A percentile compares a stretch with the other conserved stretches of the same genome.
Conservation (phyloP, 169 alveolate species). For the Pseudocohnilembus persalinus region DNA sequence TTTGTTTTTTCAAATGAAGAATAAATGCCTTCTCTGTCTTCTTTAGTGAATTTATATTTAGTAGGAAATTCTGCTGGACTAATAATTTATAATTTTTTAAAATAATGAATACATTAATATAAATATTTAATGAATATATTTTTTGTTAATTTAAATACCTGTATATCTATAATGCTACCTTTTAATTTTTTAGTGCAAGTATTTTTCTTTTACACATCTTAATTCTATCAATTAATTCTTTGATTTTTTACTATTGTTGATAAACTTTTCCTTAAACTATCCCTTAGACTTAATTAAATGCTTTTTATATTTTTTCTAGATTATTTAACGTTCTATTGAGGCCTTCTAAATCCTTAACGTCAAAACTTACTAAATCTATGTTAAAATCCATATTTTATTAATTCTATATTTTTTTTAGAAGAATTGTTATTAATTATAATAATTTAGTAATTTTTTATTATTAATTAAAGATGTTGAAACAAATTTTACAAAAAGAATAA, state of each 20-base stretch:
- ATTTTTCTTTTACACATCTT: neutral
- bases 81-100: no score
- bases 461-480: no score
- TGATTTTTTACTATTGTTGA: neutral
- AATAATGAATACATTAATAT: no score
- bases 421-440: no score
- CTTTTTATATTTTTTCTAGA: neutral
- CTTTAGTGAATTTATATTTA: neutral
- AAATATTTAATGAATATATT: no score
- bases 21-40: neutral
- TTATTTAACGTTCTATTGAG: neutral
- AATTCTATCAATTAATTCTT: neutral
- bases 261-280: neutral
- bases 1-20: no score
- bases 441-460: no score
- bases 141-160: no score
- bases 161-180: neutral
- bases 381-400: neutral
- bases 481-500: no score
- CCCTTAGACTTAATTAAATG: neutral
- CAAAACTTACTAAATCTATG: neutral
- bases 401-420: no score
- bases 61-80: neutral
- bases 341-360: neutral
- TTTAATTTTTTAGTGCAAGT: neutral